Evolutionary conservation across 306 rosid species (phyloP), one percentile per base, ranked within the genome.

Genomic region (Sicyos edulis): DNA sequence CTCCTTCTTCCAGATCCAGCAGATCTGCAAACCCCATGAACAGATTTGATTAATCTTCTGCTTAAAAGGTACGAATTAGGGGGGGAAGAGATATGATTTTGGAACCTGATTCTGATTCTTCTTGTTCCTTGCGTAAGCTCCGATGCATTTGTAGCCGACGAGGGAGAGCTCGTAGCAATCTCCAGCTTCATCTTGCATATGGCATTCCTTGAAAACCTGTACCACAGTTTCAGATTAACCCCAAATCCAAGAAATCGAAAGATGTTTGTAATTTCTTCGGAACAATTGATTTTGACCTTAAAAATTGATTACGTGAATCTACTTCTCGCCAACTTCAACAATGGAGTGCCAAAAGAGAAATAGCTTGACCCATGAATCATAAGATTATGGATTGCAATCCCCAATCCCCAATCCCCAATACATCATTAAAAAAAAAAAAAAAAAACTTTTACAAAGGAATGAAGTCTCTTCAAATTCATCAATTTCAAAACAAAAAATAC

Each of bases 21-120:
- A 93, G 72, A 91, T 87, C 99, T 93, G 83, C 72, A 82, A 49
- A 70, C 0, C 58, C 34, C 22, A 71, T 70, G 73, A 87, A 92
- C 87, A 88, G 91, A 72, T 92, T 49, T 7, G 0, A 32, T n/a
- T 24, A 0, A n/a, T n/a, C n/a, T n/a, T 24, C 8, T 22, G 44
- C 32, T 54, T 0, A 13, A 54, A 22, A 5, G 3, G 8, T 22
- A 7, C 9, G 19, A 45, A 15, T 12, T 16, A n/a, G n/a, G n/a
- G n/a, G n/a, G n/a, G 74, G 17, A 26, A 49, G 3, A 60, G 7
- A 60, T 6, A 61, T 10, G 70, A 74, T n/a, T 19, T 2, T 16
- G 20, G 19, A 73, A 91, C 99, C 87, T 93, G 99, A 79, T 93
- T 93, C 77, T 93, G 99, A 85, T 91, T 93, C 87, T 82, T 93